These are phyloP conservation scores for Penicillium robsamsonii DNA, from an alignment of 495 filamentous ascomycete species.

Conservation along the genomic window DNA sequence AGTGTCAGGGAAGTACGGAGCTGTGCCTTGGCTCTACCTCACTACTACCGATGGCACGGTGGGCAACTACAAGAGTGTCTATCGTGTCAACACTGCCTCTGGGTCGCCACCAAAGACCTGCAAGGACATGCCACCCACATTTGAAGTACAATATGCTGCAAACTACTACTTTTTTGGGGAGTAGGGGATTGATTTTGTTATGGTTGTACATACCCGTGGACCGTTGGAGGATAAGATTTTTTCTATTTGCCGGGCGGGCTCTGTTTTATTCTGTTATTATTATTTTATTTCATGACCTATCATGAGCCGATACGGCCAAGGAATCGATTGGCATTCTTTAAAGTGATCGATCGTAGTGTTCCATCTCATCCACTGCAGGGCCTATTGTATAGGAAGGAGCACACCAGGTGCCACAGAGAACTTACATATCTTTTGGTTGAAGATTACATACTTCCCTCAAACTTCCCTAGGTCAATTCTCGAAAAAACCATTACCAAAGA, in stretches of 20 bases:
- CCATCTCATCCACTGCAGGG: neutral
- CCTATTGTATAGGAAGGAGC: neutral
- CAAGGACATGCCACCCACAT: constrained; percentile 55
- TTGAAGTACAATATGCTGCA: constrained; percentile 77
- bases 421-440: neutral
- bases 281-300: neutral
- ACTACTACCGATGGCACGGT: constrained; percentile 52
- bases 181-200: constrained; percentile 25
- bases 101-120: constrained; percentile 78
- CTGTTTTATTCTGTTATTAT: constrained; percentile 6
- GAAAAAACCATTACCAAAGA: neutral
- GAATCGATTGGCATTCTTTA: neutral
- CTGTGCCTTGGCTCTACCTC: constrained; percentile 59
- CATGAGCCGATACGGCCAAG: neutral
- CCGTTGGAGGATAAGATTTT: neutral
- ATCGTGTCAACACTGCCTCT: constrained; percentile 82
- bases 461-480: no score
- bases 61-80: constrained; percentile 67
- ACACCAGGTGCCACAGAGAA: neutral
- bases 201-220: constrained; percentile 11
- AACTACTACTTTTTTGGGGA: constrained; percentile 64
- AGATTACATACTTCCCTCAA: no score
- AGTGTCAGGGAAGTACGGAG: constrained; percentile 54
- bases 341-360: neutral
- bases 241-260: neutral